Evolutionary conservation across 768 basidiomycete species (phyloP).

Genomic region (Phlebiopsis flavidoalba): DNA sequence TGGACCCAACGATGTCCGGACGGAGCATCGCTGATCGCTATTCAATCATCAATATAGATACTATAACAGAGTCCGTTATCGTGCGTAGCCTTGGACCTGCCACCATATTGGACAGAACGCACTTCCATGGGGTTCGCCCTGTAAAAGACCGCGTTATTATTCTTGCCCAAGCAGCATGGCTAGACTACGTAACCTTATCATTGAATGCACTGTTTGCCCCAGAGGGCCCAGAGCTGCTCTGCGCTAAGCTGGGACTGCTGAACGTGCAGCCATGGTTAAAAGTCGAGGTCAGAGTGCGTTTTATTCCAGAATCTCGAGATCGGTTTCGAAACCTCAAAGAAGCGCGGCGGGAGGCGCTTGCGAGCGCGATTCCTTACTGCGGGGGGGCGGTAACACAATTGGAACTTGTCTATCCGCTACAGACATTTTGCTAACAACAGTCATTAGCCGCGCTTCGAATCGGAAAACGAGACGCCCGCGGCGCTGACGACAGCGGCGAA

Average conservation of each 20-base stretch:
- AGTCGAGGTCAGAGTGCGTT: constrained; percentile 10
- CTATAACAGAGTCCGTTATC: neutral
- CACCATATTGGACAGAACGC: constrained; percentile 93
- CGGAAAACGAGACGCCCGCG: neutral
- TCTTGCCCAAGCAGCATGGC: neutral
- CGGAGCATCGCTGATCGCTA: constrained; percentile 97
- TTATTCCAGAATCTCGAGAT: constrained; percentile 11
- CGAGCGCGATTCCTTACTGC: neutral
- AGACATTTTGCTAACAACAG: neutral
- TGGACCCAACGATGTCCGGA: constrained; percentile 93
- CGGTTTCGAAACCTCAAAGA: constrained; percentile 1
- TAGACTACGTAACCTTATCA: constrained; percentile 59
- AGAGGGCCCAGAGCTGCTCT: constrained; percentile 9
- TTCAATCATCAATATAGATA: constrained; percentile 9
- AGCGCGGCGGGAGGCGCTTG: neutral
- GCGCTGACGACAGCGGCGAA: neutral
- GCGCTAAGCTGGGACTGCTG: constrained; percentile 10
- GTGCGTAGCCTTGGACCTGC: constrained; percentile 86
- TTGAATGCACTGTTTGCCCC: constrained; percentile 54
- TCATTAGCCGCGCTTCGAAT: no score
- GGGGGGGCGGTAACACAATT: no score
- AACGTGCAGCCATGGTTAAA: constrained; percentile 26
- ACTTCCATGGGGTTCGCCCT: constrained; percentile 99
- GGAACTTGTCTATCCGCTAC: neutral
- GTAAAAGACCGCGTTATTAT: constrained; percentile 27